Conservation (phyloP, 192 early-diverging fungal genomes). For the Gonapodya prolifera region DNA sequence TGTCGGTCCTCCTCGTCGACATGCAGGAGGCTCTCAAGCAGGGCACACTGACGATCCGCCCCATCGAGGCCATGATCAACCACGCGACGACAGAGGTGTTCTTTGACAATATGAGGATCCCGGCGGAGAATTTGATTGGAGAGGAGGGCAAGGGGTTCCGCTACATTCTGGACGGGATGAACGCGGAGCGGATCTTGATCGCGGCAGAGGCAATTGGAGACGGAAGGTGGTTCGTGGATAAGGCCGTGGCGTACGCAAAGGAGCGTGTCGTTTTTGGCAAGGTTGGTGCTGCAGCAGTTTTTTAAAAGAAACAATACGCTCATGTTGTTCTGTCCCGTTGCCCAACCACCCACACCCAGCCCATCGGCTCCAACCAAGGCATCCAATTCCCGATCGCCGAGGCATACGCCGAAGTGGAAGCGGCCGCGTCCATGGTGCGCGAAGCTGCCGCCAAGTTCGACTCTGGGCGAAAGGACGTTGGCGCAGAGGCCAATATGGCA, state of each 20-base stretch:
- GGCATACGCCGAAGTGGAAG: neutral
- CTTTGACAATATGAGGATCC: neutral
- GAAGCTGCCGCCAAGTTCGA: neutral
- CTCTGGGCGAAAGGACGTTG: neutral
- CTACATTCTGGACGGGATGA: neutral
- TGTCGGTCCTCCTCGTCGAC: neutral
- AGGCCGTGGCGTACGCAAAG: neutral
- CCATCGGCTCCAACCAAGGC: neutral
- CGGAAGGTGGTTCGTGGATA: neutral
- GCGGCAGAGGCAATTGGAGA: neutral
- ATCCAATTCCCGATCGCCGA: neutral
- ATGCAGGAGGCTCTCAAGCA: neutral
- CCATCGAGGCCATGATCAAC: neutral
- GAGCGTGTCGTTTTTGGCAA: neutral
- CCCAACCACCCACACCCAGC: too few species aligned
- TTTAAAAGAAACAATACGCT: too few species aligned
- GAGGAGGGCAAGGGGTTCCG: neutral
- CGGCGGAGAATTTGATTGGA: neutral
- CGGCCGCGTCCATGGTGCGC: neutral
- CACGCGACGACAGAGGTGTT: neutral
- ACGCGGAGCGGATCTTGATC: neutral
- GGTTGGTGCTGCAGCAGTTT: too few species aligned
- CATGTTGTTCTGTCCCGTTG: too few species aligned
- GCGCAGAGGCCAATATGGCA: neutral
- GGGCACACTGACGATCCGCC: neutral